Evolutionary conservation across 2,329 filamentous ascomycete genomes (phyloP).

Genomic region (Diaporthe sp.): DNA sequence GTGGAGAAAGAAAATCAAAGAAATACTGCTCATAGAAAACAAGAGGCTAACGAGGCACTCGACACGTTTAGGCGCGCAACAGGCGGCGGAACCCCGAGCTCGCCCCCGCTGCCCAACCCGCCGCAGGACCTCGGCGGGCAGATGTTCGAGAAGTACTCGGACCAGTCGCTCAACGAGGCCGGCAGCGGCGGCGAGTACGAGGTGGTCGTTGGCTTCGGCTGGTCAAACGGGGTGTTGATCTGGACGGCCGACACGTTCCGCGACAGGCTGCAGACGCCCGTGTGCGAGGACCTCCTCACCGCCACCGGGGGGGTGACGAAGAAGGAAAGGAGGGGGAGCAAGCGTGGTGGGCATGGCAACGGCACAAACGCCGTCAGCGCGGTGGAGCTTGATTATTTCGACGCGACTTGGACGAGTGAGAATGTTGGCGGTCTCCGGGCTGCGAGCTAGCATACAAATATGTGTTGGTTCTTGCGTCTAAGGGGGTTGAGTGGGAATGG

Average conservation of each 20-base stretch:
- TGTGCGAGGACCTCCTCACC: constrained; percentile 63
- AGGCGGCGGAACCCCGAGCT: constrained; percentile 67
- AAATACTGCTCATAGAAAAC: neutral
- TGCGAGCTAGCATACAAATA: neutral
- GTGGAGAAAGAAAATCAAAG: neutral
- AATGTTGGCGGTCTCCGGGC: constrained; percentile 26
- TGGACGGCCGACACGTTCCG: constrained; percentile 74
- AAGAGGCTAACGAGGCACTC: neutral
- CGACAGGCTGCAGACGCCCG: constrained; percentile 62
- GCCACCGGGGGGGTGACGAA: constrained; percentile 46
- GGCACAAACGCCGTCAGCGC: constrained; percentile 43
- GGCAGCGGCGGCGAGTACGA: constrained; percentile 76
- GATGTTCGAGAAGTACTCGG: constrained; percentile 78
- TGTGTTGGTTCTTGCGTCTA: neutral
- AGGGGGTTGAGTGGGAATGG: neutral
- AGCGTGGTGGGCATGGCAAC: neutral
- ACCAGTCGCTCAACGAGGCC: constrained; percentile 68
- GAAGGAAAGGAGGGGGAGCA: constrained; percentile 36
- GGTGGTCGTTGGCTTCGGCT: constrained; percentile 77
- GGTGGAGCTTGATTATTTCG: constrained; percentile 57
- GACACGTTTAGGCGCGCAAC: constrained; percentile 55
- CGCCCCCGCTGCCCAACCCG: constrained; percentile 60
- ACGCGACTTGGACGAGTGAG: constrained; percentile 55
- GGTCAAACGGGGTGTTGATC: constrained; percentile 76
- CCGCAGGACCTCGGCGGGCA: constrained; percentile 59